phyloP scores from a whole-genome alignment of 2,329 filamentous ascomycete genomes.

The Cladosporium austrohemisphaericum region DNA sequence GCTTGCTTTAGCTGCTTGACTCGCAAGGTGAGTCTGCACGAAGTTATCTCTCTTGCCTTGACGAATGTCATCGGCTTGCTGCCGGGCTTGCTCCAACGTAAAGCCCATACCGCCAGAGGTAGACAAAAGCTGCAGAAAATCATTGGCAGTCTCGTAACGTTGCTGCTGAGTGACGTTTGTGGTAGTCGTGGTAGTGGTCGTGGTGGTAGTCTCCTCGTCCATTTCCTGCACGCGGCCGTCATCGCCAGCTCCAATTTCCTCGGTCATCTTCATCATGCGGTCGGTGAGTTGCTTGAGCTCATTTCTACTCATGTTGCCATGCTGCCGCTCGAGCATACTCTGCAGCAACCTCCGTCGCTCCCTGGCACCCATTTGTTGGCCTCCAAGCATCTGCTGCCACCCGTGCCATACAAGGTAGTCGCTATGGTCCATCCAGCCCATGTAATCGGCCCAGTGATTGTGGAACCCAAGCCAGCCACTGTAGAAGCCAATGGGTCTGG shows the following conservation, averaged over 20 bases:
- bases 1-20: not conserved
- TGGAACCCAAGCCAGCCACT: conserved; percentile 9
- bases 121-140: not conserved
- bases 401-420: conserved; percentile 9
- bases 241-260: conserved; percentile 5
- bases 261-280: conserved; percentile 9
- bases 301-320: not conserved
- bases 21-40: not conserved
- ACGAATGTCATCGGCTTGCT: conserved; percentile 4
- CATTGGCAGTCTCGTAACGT: conserved; percentile 9
- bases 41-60: conserved; percentile 7
- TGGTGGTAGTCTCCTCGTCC: conserved; percentile 2
- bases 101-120: conserved; percentile 10
- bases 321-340: conserved; percentile 4
- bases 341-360: conserved; percentile 2
- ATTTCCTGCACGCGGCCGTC: conserved; percentile 9
- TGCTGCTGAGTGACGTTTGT: not conserved
- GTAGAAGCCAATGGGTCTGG: not conserved
- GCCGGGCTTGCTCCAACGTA: conserved; percentile 2
- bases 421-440: conserved; percentile 10
- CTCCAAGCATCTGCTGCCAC: conserved; percentile 8
- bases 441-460: not conserved
- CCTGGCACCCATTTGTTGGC: not conserved
- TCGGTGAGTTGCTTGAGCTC: conserved; percentile 3
- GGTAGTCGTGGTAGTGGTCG: conserved; percentile 1